A percentile compares a stretch with the other conserved stretches of the same genome.
phyloP scores from a whole-genome alignment of 2,329 filamentous ascomycete species.

The Teratosphaeria nubilosa region DNA sequence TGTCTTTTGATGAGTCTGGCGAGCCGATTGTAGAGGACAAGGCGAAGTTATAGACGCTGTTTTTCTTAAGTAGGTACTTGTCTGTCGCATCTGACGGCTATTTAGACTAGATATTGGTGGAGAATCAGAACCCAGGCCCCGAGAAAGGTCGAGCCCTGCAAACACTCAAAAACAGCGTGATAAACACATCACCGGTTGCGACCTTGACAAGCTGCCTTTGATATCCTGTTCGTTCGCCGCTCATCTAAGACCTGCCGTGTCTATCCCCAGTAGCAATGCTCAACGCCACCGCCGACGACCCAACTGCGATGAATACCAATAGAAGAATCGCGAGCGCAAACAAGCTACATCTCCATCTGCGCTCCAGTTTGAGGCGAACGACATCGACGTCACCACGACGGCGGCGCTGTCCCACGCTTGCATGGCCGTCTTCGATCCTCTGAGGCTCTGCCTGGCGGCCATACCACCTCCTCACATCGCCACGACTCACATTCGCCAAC shows the following conservation, averaged over 20 bases:
- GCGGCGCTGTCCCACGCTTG: neutral
- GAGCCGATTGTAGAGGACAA: constrained; percentile 28
- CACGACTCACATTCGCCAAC: neutral
- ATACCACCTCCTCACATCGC: neutral
- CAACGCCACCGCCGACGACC: no score
- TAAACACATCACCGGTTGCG: no score
- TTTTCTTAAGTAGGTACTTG: neutral
- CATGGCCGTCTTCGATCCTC: neutral
- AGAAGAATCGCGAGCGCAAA: neutral
- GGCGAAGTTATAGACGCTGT: constrained; percentile 5
- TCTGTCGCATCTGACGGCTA: no score
- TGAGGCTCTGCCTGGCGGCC: neutral
- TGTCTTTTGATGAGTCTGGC: constrained; percentile 47
- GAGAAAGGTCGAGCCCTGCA: no score
- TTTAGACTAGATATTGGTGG: no score
- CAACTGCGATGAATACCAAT: neutral
- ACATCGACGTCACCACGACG: neutral
- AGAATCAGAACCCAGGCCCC: no score
- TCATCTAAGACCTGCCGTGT: no score
- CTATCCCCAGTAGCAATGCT: no score
- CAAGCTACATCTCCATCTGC: neutral
- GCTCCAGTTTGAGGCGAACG: neutral
- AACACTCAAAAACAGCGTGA: no score
- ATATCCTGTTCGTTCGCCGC: no score
- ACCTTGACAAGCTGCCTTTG: no score